Base-by-base conservation (phyloP, 805 yeast genomes). In the Tetrapisispora namnaoensis region DNA sequence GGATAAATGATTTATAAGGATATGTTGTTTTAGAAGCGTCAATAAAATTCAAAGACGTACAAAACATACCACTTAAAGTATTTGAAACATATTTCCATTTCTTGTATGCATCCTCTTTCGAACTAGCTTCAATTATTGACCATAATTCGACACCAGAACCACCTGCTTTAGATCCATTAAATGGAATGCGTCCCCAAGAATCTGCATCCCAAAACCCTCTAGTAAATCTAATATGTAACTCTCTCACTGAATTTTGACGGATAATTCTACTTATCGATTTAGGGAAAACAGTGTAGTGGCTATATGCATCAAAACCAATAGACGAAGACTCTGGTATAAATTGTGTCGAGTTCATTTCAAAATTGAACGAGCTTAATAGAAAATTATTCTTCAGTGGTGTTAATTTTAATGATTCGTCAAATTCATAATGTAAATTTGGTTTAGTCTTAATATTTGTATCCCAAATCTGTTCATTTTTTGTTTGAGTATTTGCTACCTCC, bases 151-250 rank as follows among this genome's bases (percentile, higher is more conserved):
- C 95, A 43, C 99, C 99, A 2, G 91, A 84, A 2, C 98, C 98
- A 30, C 99, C 99, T 46, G 89, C 75, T 49, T 68, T 69, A 13
- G 65, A 60, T 1, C 99, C 99, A 54, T 79, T 69, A 42, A 70
- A 67, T 0, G 97, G 96, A 38, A 87, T 71, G 42, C 72, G 69
- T 0, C 98, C 98, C 95, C 96, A 93, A 8, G 74, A 70, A 51
- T 83, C 86, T 1, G 90, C 70, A 60, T 93, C 96, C 91, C 96
- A 93, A 81, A 89, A 85, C 0, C 99, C 99, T 65, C 87, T 95
- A 1, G 95, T 78, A 61, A 93, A 93, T 48, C 97, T 70, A 51
- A 93, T 68, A 63, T 87, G 95, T 42, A 93, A 70, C 58, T 86
- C 90, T 48, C 85, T 73, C 0, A 95, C 76, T 50, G 76, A 72